Base-by-base conservation (phyloP, 1,284 basidiomycete genomes). In the Schizophyllum amplum region DNA sequence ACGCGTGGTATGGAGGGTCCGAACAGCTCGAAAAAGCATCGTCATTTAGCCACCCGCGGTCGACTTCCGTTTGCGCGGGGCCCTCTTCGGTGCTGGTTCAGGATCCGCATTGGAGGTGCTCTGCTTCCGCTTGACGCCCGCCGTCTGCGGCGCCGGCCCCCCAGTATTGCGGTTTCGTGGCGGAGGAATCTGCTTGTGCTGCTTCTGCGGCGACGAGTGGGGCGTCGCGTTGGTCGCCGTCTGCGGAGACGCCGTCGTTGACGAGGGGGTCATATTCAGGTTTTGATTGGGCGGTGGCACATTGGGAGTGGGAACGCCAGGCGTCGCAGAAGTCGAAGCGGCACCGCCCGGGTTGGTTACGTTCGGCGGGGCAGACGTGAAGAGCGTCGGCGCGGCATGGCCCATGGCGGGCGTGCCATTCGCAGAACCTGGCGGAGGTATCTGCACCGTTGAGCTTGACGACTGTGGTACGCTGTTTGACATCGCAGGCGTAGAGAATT, bases 201-300 rank as follows among this genome's bases (percentile, higher is more conserved):
- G 78, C 65, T 80, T 79, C 68, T 76, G 78, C 24, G 78, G 76
- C 21, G 78, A 76, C 58, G 74, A 79, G 60, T 79, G 76, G 55
- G 75, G 62, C 11, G 79, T 68, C 42, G 71, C 64, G 61, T 79
- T 80, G 50, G 75, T 79, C 52, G 78, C 77, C 62, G 67, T 71
- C 59, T 72, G 72, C n/a, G 68, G 66, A 46, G 68, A 61, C 54
- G 62, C 68, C 59, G 59, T 63, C 47, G 55, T 62, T 63, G 58
- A 58, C 6, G 65, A 63, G 56, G 71, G 57, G 51, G 66, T 62
- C 24, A 72, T 71, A 56, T 76, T 42, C 13, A 42, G 3, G 17
- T 42, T 42, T 42, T 42, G 33, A 3, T 9, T 13, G 17, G 33
- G 33, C 11, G 33, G 33, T 9, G 33, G 33, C 13, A 42, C 17